A percentile compares a stretch with the other conserved stretches of the same genome.
phyloP scores from a whole-genome alignment of 2,329 filamentous ascomycete species.

The Epichloe typhina region DNA sequence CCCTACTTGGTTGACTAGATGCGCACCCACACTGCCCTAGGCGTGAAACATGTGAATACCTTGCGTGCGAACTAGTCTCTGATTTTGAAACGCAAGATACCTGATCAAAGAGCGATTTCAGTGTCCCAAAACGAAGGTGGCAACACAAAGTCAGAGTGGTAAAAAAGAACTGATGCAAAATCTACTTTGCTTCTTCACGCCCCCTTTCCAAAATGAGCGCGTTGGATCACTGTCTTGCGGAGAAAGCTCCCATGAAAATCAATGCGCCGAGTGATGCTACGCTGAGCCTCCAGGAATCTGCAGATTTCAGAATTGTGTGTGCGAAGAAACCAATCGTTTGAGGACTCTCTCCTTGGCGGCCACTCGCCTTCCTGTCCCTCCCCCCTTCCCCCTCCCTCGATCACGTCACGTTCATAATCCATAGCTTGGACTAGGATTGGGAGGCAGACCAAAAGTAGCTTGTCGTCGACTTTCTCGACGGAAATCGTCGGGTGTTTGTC shows the following conservation, averaged over 20 bases:
- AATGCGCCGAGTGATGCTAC: conserved; percentile 23
- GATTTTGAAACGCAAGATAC: neutral
- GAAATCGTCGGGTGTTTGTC: conserved; percentile 40
- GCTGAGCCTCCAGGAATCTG: conserved; percentile 11
- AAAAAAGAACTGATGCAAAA: neutral
- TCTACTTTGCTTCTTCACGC: neutral
- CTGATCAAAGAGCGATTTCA: too few species aligned
- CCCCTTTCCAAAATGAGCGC: neutral
- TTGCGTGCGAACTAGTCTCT: neutral
- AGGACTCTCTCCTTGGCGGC: neutral
- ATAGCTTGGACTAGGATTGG: conserved; percentile 27
- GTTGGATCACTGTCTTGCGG: conserved; percentile 3
- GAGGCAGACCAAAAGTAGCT: conserved; percentile 36
- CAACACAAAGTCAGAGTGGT: neutral
- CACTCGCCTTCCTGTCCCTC: neutral
- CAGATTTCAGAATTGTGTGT: conserved; percentile 3
- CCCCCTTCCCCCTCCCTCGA: too few species aligned
- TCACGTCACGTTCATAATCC: conserved; percentile 13
- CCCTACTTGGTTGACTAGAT: neutral
- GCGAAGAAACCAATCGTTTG: neutral
- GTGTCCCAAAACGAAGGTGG: neutral
- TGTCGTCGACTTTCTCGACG: conserved; percentile 40
- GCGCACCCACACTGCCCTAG: neutral
- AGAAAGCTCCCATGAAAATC: conserved; percentile 11
- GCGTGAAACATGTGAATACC: neutral